phyloP scores from a whole-genome alignment of 2,329 filamentous ascomycete species.

The Cladosporium sp. region DNA sequence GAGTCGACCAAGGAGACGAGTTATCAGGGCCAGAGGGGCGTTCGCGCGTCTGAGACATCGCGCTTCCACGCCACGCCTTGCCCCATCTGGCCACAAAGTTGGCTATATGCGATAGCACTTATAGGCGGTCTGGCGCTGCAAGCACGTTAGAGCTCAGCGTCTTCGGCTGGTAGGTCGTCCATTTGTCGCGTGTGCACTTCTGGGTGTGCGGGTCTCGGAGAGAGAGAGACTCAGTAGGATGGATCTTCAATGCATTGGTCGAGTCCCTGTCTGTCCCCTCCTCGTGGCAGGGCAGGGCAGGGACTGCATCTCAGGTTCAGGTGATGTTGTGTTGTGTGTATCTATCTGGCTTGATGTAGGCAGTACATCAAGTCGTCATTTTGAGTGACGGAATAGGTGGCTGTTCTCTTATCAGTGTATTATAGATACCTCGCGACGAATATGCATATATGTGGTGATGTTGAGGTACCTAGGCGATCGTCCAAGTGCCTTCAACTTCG shows the following conservation, averaged over 20 bases:
- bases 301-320: not conserved
- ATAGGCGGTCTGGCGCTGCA: constrained; percentile 14
- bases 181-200: constrained; percentile 3
- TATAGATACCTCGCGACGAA: not conserved
- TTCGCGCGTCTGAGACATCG: constrained; percentile 17
- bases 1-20: not conserved
- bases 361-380: not conserved
- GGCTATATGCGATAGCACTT: constrained; percentile 1
- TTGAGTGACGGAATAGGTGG: not conserved
- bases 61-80: not conserved
- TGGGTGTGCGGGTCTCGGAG: not conserved
- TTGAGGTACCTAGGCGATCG: not conserved
- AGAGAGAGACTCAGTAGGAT: not conserved
- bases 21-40: not conserved
- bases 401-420: not conserved
- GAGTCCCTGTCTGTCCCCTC: constrained; percentile 6
- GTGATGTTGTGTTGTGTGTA: not conserved
- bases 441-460: not conserved
- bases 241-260: constrained; percentile 2
- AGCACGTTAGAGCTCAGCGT: not conserved
- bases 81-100: not conserved
- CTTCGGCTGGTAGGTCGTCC: constrained; percentile 3
- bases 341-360: not conserved
- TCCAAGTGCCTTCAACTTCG: not conserved
- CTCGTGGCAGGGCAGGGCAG: constrained; percentile 5